phyloP scores from a whole-genome alignment of 306 rosid species.

The Castanea crenata region DNA sequence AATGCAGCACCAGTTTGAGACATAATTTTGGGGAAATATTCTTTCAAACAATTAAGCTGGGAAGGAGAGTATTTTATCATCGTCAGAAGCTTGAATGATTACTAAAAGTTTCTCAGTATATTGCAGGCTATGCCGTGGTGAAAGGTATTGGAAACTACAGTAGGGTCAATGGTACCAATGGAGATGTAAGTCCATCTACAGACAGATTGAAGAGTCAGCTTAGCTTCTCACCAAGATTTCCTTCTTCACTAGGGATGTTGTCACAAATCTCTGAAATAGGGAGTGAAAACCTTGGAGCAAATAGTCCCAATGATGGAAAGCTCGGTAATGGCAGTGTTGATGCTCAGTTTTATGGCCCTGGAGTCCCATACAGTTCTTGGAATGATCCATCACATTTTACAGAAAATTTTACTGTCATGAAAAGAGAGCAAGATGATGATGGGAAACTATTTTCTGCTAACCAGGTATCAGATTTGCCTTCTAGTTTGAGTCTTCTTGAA shows the following conservation, averaged over 20 bases:
- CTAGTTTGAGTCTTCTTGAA: background rate
- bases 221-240: conserved; percentile 52
- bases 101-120: conserved; percentile 18
- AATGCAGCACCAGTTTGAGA: background rate
- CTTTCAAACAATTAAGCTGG: background rate
- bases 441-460: conserved; percentile 44
- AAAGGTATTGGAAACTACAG: conserved; percentile 48
- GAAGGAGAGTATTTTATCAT: background rate
- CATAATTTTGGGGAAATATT: background rate
- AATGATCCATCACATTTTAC: conserved; percentile 48
- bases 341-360: conserved; percentile 35
- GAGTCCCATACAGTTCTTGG: conserved; percentile 59
- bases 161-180: conserved; percentile 29
- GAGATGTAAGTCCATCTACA: conserved; percentile 42
- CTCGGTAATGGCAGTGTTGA: conserved; percentile 37
- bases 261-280: conserved; percentile 59
- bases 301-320: conserved; percentile 40
- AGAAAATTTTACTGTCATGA: conserved; percentile 40
- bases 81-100: background rate
- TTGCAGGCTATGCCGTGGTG: conserved; percentile 48
- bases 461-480: conserved; percentile 45
- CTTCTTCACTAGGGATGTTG: conserved; percentile 57
- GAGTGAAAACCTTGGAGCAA: conserved; percentile 43
- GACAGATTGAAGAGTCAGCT: conserved; percentile 55
- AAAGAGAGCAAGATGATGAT: conserved; percentile 49